Evolutionary conservation across 176 grass and related monocot species (phyloP).

Genomic region (Aegilops umbellulata): DNA sequence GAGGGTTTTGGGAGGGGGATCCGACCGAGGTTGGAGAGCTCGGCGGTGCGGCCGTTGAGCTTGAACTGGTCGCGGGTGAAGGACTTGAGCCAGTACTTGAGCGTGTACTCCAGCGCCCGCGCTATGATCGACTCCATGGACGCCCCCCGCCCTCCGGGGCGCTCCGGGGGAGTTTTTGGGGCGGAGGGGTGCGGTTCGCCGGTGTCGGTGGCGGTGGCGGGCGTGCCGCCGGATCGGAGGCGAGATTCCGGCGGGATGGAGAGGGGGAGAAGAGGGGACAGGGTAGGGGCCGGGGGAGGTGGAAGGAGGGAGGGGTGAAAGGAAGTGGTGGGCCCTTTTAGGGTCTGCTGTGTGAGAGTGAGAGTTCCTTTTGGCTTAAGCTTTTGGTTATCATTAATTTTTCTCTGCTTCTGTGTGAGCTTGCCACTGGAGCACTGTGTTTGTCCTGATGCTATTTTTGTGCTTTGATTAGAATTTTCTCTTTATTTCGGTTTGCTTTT

Average conservation of each 20-base stretch:
- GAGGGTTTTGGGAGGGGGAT: neutral
- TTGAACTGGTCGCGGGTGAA: conserved; percentile 99
- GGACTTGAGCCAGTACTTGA: conserved; percentile 99
- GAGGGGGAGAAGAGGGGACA: neutral
- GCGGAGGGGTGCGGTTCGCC: neutral
- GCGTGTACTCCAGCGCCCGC: conserved; percentile 98
- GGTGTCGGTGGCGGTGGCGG: conserved; percentile 11
- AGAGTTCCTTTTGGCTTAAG: conserved; percentile 36
- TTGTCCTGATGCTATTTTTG: neutral
- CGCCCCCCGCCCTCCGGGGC: neutral
- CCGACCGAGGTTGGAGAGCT: conserved; percentile 88
- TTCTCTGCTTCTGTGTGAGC: neutral
- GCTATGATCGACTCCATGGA: conserved; percentile 98
- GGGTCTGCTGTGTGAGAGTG: conserved; percentile 27
- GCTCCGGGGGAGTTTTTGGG: neutral
- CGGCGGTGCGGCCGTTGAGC: conserved; percentile 95
- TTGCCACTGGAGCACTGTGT: neutral
- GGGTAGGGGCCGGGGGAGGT: neutral
- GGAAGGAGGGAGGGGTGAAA: conserved; percentile 18
- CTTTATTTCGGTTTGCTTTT: neutral
- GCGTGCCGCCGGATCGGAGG: conserved; percentile 40
- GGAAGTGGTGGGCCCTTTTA: conserved; percentile 31
- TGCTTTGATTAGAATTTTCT: neutral
- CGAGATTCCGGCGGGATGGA: conserved; percentile 52
- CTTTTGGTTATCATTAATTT: neutral